Evolutionary conservation across 1,284 basidiomycete species (phyloP), one percentile per base, ranked within the genome.

Genomic region (Ustilago crameri): DNA sequence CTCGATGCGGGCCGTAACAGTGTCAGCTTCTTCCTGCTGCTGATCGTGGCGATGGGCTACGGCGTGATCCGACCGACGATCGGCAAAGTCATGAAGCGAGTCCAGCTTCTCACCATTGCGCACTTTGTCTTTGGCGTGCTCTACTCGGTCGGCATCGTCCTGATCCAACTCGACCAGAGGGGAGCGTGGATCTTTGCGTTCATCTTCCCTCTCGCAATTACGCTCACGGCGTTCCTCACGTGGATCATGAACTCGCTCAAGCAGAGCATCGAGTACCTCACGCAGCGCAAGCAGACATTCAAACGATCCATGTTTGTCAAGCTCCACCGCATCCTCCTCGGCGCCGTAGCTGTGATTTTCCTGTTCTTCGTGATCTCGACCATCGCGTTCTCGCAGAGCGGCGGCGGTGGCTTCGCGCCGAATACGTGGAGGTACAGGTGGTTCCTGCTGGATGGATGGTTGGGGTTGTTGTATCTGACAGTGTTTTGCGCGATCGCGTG

Each of bases 391-490:
- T 93, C 93, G 0, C 92, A 92, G 65, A 89, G 94, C 50, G 86
- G 93, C 18, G 91, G 92, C 9, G 93, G 96, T 88, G 91, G 95
- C 81, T 98, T 95, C 80, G 91, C 92, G 8, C 91, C 95, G 2
- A 90, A 91, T 67, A 92, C 93, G n/a, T 98, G 95, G 95, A 88
- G 88, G 70, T 88, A 89, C 52, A 89, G 95, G 50, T 99, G 96
- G 96, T 93, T 94, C 88, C 86, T 98, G 15, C 87, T 98, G 42
- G 96, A 98, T 78, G 96, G 94, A n/a, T 97, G 93, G 87, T 87
- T 98, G 27, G 89, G 91, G 1, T 86, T 93, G 27, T 88, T 84
- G 9, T 84, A 84, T 59, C 69, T 84, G 9, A 44, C 48, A 27
- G 90, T 91, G 44, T 98, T 98, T 83, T 85, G 87, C 45, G 86